phyloP scores from a whole-genome alignment of 2,329 filamentous ascomycete species.

The Diplodia corticola region DNA sequence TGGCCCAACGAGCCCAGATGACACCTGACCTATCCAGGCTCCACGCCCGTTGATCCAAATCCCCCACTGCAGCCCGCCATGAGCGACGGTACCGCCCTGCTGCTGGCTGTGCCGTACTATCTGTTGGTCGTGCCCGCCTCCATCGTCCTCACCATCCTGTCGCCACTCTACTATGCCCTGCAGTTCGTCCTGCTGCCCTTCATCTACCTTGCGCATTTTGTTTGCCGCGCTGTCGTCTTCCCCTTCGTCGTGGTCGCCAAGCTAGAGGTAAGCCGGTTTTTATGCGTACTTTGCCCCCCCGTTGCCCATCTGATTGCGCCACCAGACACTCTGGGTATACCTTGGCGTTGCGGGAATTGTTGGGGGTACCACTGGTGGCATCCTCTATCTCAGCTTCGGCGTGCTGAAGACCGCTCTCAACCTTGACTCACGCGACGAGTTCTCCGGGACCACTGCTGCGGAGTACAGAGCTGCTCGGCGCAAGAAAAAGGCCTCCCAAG shows the following conservation, averaged over 20 bases:
- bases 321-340: slow-evolving; percentile 54
- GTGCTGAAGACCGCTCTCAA: slow-evolving; percentile 40
- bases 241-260: slow-evolving; percentile 54
- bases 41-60: neutral
- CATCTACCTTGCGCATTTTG: slow-evolving; percentile 46
- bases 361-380: slow-evolving; percentile 63
- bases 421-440: slow-evolving; percentile 6
- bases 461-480: slow-evolving; percentile 34
- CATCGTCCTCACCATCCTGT: slow-evolving; percentile 43
- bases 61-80: slow-evolving; percentile 28
- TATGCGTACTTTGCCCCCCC: neutral
- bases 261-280: slow-evolving; percentile 53
- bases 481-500: slow-evolving; percentile 27
- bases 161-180: slow-evolving; percentile 51
- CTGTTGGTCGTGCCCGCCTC: slow-evolving; percentile 42
- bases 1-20: slow-evolving; percentile 1
- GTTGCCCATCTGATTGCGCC: slow-evolving; percentile 3
- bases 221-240: slow-evolving; percentile 45
- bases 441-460: slow-evolving; percentile 30
- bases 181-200: slow-evolving; percentile 54
- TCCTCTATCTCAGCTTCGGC: slow-evolving; percentile 59
- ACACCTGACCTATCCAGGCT: slow-evolving; percentile 18
- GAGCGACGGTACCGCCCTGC: slow-evolving; percentile 34
- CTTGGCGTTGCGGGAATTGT: slow-evolving; percentile 67
- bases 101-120: slow-evolving; percentile 38